Evolutionary conservation across 2,329 filamentous ascomycete species (phyloP).

Genomic region (Ophiostoma montium): DNA sequence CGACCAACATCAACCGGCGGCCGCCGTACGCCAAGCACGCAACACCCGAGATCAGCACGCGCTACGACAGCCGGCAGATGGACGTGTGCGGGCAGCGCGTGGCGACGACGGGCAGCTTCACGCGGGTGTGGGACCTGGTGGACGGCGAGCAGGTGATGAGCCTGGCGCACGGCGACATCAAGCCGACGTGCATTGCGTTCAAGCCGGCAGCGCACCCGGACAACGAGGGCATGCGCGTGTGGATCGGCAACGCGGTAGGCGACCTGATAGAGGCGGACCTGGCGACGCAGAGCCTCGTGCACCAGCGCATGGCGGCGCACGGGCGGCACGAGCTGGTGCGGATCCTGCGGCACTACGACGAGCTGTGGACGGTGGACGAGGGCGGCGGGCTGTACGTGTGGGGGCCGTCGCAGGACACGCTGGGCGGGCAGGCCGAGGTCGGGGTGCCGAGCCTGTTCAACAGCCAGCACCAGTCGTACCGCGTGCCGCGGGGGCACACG

Average conservation of each 20-base stretch:
- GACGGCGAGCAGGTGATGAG: conserved; percentile 74
- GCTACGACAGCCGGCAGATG: conserved; percentile 75
- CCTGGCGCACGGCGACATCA: conserved; percentile 71
- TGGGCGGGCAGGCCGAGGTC: conserved; percentile 17
- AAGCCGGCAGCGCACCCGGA: conserved; percentile 66
- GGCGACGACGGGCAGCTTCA: conserved; percentile 76
- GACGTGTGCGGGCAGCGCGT: conserved; percentile 80
- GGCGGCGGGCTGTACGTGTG: conserved; percentile 77
- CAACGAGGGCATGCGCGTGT: conserved; percentile 68
- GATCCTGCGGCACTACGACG: conserved; percentile 73
- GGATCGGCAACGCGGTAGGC: conserved; percentile 80
- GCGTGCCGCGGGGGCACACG: conserved; percentile 66
- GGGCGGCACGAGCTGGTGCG: conserved; percentile 65
- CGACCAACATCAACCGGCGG: conserved; percentile 69
- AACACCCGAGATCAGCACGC: conserved; percentile 62
- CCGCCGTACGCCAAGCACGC: conserved; percentile 62
- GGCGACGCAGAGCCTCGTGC: conserved; percentile 52
- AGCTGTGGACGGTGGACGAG: conserved; percentile 91
- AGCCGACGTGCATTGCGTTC: conserved; percentile 69
- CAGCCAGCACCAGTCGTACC: conserved; percentile 58
- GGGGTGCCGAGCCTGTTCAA: conserved; percentile 54
- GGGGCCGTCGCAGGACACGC: conserved; percentile 56
- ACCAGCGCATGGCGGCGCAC: conserved; percentile 58
- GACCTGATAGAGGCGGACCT: conserved; percentile 87
- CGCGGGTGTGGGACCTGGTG: conserved; percentile 72